Conservation (phyloP, 371 early-diverging fungal species). For the Basidiobolus heterosporus region DNA sequence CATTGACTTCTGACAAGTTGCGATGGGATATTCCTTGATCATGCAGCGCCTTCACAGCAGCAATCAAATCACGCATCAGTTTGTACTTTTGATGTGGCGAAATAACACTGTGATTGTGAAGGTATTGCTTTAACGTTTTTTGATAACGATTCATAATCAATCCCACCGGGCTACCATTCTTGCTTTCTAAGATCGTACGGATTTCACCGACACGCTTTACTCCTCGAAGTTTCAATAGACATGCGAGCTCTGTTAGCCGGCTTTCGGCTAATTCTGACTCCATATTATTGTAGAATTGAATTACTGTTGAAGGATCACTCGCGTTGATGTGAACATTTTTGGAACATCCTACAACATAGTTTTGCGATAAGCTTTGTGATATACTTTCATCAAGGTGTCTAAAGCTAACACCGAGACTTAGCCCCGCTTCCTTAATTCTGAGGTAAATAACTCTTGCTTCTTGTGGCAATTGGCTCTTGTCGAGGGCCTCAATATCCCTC, state of each 20-base stretch:
- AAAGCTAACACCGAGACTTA: too few relatives aligned
- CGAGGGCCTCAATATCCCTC: too few relatives aligned
- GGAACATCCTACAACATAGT: too few relatives aligned
- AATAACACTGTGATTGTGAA: slow-evolving; percentile 27
- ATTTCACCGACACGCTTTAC: slow-evolving; percentile 14
- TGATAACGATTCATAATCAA: slow-evolving; percentile 21
- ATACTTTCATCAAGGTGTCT: too few relatives aligned
- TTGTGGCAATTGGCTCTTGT: too few relatives aligned
- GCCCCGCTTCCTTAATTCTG: too few relatives aligned
- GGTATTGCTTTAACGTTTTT: slow-evolving; percentile 37
- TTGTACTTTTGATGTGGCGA: slow-evolving; percentile 38
- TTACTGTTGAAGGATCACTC: slow-evolving; percentile 1
- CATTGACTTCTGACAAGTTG: slow-evolving; percentile 41
- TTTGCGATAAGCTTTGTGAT: too few relatives aligned
- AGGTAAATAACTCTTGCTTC: too few relatives aligned
- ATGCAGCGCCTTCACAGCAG: slow-evolving; percentile 30
- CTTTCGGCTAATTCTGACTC: slow-evolving; percentile 15
- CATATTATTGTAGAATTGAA: slow-evolving; percentile 16
- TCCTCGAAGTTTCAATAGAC: slow-evolving; percentile 10
- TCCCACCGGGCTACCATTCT: slow-evolving; percentile 13
- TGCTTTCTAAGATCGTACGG: slow-evolving; percentile 12
- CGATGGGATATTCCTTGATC: slow-evolving; percentile 35
- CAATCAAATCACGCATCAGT: slow-evolving; percentile 31
- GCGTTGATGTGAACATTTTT: too few relatives aligned
- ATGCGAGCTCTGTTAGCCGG: slow-evolving; percentile 15